Base-by-base conservation (phyloP, 768 basidiomycete species). In the Suillus clintonianus region DNA sequence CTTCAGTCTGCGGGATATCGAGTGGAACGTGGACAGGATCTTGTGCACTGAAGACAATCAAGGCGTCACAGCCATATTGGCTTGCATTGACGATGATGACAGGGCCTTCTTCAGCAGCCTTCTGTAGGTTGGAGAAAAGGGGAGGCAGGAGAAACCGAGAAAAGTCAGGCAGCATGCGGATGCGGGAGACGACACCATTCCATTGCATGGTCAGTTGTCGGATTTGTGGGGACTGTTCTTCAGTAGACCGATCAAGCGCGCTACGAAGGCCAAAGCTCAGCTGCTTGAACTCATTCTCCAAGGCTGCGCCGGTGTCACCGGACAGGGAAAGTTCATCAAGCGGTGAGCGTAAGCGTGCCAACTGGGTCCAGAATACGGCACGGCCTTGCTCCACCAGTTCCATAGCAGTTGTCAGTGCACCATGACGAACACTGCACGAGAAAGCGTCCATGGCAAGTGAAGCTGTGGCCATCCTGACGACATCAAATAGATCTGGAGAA, bases 71-170 rank as follows among this genome's bases (percentile, higher is more conserved):
- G 17, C 65, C 53, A 22, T 66, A 57, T 11, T 41, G 65, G 37
- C 70, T 67, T 24, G 72, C 70, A 36, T 76, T 79, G 47, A 80
- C 65, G 7, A 80, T 32, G 55, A 81, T 43, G 39, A 81, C 72
- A 0, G 79, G 79, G 2, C 80, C 79, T 2, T 71, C 68, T 2
- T 27, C 53, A 4, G 76, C 70, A 2, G 70, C 76, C 55, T 64
- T 63, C 4, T 65, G 69, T 7, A 81, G 68, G 14, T 73, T 65
- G 2, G 65, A 34, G 34, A 73, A 77, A 2, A 67, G 45, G 3
- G 60, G 53, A 0, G 70, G 61, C 36, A 59, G 59, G 53, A 80
- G 68, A 59, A 80, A 81, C 11, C 50, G 61, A 43, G 67, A 69
- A 67, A 80, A 78, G 0, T 72, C 77, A 1, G 71, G 68, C 8